These are phyloP conservation scores for Favolaschia claudopus DNA, from an alignment of 768 basidiomycete species.

Conservation along the genomic window DNA sequence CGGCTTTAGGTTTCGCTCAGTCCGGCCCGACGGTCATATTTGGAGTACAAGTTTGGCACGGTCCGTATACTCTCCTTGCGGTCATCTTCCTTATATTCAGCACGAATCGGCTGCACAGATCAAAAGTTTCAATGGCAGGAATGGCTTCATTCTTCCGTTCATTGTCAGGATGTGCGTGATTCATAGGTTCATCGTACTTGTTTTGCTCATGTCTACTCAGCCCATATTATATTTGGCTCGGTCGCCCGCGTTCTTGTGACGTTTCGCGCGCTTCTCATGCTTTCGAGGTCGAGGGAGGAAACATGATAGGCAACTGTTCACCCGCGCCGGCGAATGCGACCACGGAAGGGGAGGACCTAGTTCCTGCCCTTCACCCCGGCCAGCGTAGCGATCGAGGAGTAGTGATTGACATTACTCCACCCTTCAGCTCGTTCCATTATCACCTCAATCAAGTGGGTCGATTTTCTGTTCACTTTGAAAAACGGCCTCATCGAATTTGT, in stretches of 20 bases:
- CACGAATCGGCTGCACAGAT: slow-evolving; percentile 39
- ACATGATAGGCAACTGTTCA: slow-evolving; percentile 59
- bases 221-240: slow-evolving; percentile 81
- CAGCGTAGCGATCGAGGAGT: slow-evolving; percentile 39
- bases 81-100: background rate
- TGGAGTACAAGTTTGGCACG: slow-evolving; percentile 83
- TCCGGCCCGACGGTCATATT: slow-evolving; percentile 70
- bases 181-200: background rate
- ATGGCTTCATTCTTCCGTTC: slow-evolving; percentile 71
- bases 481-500: slow-evolving; percentile 17
- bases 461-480: background rate
- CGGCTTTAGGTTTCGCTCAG: slow-evolving; percentile 50
- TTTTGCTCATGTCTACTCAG: slow-evolving; percentile 33
- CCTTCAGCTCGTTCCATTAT: slow-evolving; percentile 71
- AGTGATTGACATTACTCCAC: slow-evolving; percentile 58
- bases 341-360: slow-evolving; percentile 41
- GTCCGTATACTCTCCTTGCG: slow-evolving; percentile 42
- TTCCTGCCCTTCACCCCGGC: slow-evolving; percentile 52
- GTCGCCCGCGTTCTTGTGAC: slow-evolving; percentile 68
- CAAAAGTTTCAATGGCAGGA: slow-evolving; percentile 77
- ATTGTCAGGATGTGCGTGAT: slow-evolving; percentile 63
- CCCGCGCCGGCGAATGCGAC: slow-evolving; percentile 43
- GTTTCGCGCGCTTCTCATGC: slow-evolving; percentile 62
- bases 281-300: slow-evolving; percentile 71
- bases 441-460: slow-evolving; percentile 54